phyloP scores from a whole-genome alignment of 2,329 filamentous ascomycete species.

The Beauveria sp. region DNA sequence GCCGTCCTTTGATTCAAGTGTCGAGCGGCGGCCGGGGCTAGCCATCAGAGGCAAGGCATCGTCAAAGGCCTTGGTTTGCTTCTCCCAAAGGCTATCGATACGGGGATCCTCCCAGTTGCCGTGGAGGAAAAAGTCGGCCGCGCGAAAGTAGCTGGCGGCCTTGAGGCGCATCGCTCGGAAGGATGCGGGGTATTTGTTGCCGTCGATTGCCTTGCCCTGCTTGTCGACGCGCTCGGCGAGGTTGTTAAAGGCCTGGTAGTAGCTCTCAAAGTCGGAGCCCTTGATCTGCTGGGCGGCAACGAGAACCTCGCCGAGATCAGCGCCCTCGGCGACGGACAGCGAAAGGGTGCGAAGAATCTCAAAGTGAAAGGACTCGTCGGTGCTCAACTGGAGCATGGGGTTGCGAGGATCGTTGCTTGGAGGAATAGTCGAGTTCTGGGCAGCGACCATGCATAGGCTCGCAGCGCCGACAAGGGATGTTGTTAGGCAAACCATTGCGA shows the following conservation, averaged over 20 bases:
- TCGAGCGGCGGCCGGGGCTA: slow-evolving; percentile 27
- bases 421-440: not conserved
- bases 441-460: not conserved
- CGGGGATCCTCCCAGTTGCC: slow-evolving; percentile 32
- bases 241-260: slow-evolving; percentile 15
- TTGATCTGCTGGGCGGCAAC: slow-evolving; percentile 21
- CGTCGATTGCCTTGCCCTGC: slow-evolving; percentile 16
- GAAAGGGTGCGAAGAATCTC: slow-evolving; percentile 20
- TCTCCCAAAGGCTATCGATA: slow-evolving; percentile 29
- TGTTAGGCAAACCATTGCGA: slow-evolving; percentile 1
- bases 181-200: slow-evolving; percentile 18
- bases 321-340: slow-evolving; percentile 17
- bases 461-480: not conserved
- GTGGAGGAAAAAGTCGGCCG: slow-evolving; percentile 34
- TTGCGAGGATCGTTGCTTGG: not conserved
- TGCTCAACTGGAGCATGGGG: slow-evolving; percentile 17
- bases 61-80: slow-evolving; percentile 29
- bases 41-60: slow-evolving; percentile 28
- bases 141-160: slow-evolving; percentile 34
- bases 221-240: slow-evolving; percentile 18
- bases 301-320: slow-evolving; percentile 27
- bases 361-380: slow-evolving; percentile 18
- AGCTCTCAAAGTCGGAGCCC: slow-evolving; percentile 19
- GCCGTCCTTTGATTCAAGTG: slow-evolving; percentile 20
- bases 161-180: slow-evolving; percentile 25